Conservation (phyloP, 23 red algal genomes). For the Gracilaria vermiculophylla region DNA sequence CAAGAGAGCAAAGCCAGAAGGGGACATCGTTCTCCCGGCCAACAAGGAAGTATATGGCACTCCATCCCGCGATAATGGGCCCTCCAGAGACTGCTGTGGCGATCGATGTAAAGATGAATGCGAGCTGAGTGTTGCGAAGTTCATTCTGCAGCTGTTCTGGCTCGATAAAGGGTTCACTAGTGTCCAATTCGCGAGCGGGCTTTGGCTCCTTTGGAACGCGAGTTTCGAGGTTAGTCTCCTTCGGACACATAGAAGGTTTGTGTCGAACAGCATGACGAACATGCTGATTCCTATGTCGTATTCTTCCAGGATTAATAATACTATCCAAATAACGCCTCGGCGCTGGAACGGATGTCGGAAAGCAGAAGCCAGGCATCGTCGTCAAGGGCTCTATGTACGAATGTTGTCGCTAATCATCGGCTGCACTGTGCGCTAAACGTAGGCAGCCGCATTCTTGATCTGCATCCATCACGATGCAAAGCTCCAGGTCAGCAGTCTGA, state of each 20-base stretch:
- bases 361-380: too few species aligned
- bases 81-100: slow-evolving; percentile 29
- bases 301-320: background rate
- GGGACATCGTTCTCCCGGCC: slow-evolving; percentile 31
- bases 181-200: background rate
- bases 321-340: background rate
- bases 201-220: background rate
- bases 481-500: too few species aligned
- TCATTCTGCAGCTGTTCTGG: background rate
- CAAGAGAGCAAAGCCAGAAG: slow-evolving; percentile 10
- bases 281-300: background rate
- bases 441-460: too few species aligned
- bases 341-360: too few species aligned
- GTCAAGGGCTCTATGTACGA: too few species aligned
- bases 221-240: background rate
- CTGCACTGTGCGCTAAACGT: too few species aligned
- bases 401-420: too few species aligned
- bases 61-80: slow-evolving; percentile 29
- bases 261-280: background rate
- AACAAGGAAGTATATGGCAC: slow-evolving; percentile 15
- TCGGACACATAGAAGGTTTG: background rate
- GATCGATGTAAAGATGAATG: slow-evolving; percentile 10
- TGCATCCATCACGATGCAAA: too few species aligned
- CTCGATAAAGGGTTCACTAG: background rate
- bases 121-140: background rate